Conservation (phyloP, 2,329 filamentous ascomycete genomes). For the Penicillium sclerotiorum region DNA sequence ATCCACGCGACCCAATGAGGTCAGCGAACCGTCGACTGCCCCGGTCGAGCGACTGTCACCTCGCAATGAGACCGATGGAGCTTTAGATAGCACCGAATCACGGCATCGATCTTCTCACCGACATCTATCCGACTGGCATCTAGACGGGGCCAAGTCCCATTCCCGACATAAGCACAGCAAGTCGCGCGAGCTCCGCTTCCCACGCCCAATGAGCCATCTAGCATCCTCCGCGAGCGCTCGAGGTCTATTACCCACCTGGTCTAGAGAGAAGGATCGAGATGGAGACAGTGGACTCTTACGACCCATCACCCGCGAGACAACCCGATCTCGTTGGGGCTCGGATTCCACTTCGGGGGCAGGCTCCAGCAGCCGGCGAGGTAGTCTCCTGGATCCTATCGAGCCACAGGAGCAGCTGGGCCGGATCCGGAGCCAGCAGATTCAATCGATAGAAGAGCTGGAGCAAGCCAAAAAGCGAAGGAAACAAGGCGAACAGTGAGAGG, state of each 20-base stretch:
- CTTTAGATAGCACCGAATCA: neutral
- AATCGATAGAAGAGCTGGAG: slow-evolving; percentile 40
- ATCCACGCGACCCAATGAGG: slow-evolving; percentile 23
- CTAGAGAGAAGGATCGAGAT: slow-evolving; percentile 36
- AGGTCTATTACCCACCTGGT: slow-evolving; percentile 36
- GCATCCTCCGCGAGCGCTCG: slow-evolving; percentile 34
- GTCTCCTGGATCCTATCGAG: slow-evolving; percentile 30
- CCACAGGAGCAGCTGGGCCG: slow-evolving; percentile 30
- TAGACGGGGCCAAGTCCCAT: slow-evolving; percentile 17
- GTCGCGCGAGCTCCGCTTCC: slow-evolving; percentile 34
- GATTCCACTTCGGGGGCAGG: slow-evolving; percentile 31
- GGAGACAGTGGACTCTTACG: slow-evolving; percentile 33
- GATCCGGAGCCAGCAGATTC: slow-evolving; percentile 33
- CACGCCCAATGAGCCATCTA: slow-evolving; percentile 37
- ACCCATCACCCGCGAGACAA: slow-evolving; percentile 35
- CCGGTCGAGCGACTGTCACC: neutral
- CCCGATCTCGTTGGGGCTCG: slow-evolving; percentile 36
- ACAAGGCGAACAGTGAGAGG: slow-evolving; percentile 65
- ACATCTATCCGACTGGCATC: slow-evolving; percentile 12
- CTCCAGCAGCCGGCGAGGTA: slow-evolving; percentile 31
- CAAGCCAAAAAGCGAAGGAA: slow-evolving; percentile 66
- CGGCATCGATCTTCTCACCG: slow-evolving; percentile 9
- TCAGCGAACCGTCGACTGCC: slow-evolving; percentile 15
- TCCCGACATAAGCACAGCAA: slow-evolving; percentile 34
- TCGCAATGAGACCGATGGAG: neutral